Percentiles rank a stretch among this genome's conserved stretches.
phyloP scores from a whole-genome alignment of 2,329 filamentous ascomycete genomes.

The Xylariaceae sp. region DNA sequence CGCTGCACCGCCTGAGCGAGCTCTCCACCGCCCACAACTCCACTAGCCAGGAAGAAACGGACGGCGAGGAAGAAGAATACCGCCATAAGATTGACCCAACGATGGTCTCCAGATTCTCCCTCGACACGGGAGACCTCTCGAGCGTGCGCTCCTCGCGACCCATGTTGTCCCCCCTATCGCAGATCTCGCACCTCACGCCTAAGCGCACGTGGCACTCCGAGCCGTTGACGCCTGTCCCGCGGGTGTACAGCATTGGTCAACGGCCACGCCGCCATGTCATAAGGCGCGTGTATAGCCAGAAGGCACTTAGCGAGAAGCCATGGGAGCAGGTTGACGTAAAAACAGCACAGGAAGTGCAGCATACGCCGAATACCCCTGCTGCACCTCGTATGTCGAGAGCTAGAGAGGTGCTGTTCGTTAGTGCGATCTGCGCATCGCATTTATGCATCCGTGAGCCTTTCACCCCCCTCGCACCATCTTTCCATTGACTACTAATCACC shows the following conservation, averaged over 20 bases:
- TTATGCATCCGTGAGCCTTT: slow-evolving; percentile 37
- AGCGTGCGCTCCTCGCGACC: slow-evolving; percentile 11
- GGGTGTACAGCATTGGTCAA: slow-evolving; percentile 6
- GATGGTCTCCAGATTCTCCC: slow-evolving; percentile 19
- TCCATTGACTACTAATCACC: slow-evolving; percentile 2
- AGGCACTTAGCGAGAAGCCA: slow-evolving; percentile 8
- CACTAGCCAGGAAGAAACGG: not conserved
- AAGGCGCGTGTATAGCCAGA: slow-evolving; percentile 4
- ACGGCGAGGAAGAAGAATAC: not conserved
- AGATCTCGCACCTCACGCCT: not conserved
- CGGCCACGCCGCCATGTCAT: slow-evolving; percentile 2
- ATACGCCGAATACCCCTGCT: not conserved
- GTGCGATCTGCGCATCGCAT: slow-evolving; percentile 45
- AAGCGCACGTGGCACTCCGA: slow-evolving; percentile 3
- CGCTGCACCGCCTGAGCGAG: slow-evolving; percentile 20
- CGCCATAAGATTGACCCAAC: too few species aligned
- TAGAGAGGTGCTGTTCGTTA: slow-evolving; percentile 39
- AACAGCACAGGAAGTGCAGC: slow-evolving; percentile 4
- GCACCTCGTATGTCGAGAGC: slow-evolving; percentile 11
- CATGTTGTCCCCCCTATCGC: slow-evolving; percentile 10
- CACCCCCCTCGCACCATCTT: not conserved
- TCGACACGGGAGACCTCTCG: slow-evolving; percentile 19
- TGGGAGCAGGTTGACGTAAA: not conserved
- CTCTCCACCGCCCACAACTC: slow-evolving; percentile 5
- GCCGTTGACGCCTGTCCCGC: slow-evolving; percentile 12